Conservation (phyloP, 441 rosid genomes). For the Erodium texanum region DNA sequence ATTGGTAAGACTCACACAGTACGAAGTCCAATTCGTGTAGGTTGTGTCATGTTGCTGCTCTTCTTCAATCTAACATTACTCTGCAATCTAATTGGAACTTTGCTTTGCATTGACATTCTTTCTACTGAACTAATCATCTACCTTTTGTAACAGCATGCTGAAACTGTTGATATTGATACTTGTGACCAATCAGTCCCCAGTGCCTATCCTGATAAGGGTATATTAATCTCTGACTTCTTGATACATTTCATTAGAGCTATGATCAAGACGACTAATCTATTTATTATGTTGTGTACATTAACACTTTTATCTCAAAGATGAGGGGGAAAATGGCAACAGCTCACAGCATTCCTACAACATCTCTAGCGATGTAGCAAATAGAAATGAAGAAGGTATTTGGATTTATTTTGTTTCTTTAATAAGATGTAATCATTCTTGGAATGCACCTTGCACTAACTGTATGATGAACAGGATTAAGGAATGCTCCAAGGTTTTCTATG, state of each 20-base stretch:
- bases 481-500: no score
- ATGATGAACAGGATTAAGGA: no score
- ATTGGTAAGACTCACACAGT: conserved; percentile 35
- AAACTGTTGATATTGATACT: conserved; percentile 57
- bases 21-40: neutral
- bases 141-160: conserved; percentile 32
- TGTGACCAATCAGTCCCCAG: conserved; percentile 56
- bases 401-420: neutral
- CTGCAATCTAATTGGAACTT: neutral
- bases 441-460: neutral
- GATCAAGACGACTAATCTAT: no score
- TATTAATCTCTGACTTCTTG: conserved; percentile 9
- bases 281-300: neutral
- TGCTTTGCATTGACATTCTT: neutral
- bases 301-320: conserved; percentile 28
- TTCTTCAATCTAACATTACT: no score
- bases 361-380: conserved; percentile 27
- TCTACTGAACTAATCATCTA: neutral
- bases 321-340: conserved; percentile 32
- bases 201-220: conserved; percentile 58
- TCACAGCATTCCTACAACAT: conserved; percentile 29
- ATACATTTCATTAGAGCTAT: neutral
- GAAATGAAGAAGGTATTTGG: conserved; percentile 44
- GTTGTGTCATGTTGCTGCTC: neutral
- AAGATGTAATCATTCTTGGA: no score